phyloP scores from a whole-genome alignment of 331 rosid species.

The Acacia concinna region DNA sequence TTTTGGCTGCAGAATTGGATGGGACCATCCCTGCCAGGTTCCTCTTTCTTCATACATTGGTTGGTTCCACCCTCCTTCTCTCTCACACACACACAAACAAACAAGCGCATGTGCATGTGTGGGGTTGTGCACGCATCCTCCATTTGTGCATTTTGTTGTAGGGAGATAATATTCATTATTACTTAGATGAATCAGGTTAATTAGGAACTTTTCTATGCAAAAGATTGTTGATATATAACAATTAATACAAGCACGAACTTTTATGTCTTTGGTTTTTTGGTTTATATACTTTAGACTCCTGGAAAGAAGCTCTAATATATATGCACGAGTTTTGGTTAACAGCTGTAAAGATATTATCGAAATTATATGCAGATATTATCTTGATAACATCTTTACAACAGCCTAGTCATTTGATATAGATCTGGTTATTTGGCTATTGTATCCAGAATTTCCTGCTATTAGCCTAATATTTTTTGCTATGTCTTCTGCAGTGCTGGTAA shows the following conservation, averaged over 20 bases:
- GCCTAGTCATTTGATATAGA: background rate
- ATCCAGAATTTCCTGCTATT: conserved; percentile 28
- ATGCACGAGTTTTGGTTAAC: conserved; percentile 21
- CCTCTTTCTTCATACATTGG: conserved; percentile 89
- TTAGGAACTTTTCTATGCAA: conserved; percentile 19
- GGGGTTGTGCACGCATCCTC: background rate
- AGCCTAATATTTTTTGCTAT: conserved; percentile 33
- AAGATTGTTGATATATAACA: conserved; percentile 16
- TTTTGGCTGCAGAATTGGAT: conserved; percentile 99
- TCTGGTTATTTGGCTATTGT: background rate
- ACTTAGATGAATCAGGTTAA: conserved; percentile 10
- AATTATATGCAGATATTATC: no score
- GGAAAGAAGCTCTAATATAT: conserved; percentile 11
- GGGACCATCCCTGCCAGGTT: conserved; percentile 86
- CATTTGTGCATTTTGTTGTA: background rate
- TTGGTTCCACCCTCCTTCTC: conserved; percentile 43
- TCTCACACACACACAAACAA: background rate
- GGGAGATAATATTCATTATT: background rate
- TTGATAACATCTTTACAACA: no score
- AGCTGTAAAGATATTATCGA: no score
- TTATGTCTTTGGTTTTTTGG: conserved; percentile 23
- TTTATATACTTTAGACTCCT: background rate
- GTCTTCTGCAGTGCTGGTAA: conserved; percentile 72
- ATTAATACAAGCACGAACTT: conserved; percentile 9
- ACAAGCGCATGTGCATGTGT: background rate